phyloP scores from a whole-genome alignment of 2,329 filamentous ascomycete genomes.

The Colletotrichum falcatum region DNA sequence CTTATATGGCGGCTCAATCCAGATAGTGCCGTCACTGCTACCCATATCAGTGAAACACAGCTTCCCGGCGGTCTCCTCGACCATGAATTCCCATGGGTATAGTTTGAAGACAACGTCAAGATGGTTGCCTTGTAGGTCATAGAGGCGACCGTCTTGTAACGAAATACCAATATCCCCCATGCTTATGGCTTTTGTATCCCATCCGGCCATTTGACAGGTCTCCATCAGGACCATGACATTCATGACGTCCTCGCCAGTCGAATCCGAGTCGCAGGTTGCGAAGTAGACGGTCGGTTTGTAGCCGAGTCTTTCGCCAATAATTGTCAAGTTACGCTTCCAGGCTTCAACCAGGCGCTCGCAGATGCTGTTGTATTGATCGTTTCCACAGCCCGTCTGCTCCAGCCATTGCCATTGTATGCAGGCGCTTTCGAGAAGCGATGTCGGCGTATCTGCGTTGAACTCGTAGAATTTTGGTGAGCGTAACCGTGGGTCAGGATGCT shows the following conservation, averaged over 20 bases:
- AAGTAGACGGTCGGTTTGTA: constrained; percentile 16
- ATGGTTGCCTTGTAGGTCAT: constrained; percentile 4
- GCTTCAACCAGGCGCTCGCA: not conserved
- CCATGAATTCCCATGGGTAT: constrained; percentile 21
- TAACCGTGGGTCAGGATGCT: constrained; percentile 9
- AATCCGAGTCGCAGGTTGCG: not conserved
- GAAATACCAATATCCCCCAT: constrained; percentile 12
- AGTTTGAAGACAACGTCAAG: constrained; percentile 23
- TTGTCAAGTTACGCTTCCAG: constrained; percentile 19
- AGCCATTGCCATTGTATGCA: constrained; percentile 26
- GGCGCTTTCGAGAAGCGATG: constrained; percentile 1
- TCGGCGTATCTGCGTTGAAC: constrained; percentile 27
- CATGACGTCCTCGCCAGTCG: not conserved
- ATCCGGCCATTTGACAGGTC: constrained; percentile 19
- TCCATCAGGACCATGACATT: constrained; percentile 21
- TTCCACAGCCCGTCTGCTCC: constrained; percentile 17
- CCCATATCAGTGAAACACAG: constrained; percentile 19
- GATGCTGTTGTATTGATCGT: constrained; percentile 22
- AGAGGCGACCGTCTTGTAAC: not conserved
- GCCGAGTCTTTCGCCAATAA: constrained; percentile 1
- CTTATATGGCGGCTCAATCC: constrained; percentile 28
- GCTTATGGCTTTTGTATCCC: not conserved
- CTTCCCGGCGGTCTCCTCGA: not conserved
- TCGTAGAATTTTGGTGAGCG: constrained; percentile 25
- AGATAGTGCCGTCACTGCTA: constrained; percentile 7